Conservation (phyloP, 139 green algal genomes). For the Micractinium conductrix region DNA sequence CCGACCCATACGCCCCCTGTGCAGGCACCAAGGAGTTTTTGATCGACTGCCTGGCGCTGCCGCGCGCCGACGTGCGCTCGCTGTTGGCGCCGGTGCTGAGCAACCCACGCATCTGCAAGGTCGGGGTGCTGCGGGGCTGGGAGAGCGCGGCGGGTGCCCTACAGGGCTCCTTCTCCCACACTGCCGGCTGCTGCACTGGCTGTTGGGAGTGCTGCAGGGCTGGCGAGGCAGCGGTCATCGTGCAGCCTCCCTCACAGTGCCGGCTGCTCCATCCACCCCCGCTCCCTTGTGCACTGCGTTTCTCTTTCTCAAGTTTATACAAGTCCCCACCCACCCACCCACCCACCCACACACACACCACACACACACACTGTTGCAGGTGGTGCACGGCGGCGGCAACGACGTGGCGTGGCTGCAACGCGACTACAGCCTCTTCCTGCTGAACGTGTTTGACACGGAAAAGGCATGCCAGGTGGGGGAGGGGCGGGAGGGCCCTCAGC, state of each 20-base stretch:
- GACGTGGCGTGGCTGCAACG: conserved; percentile 88
- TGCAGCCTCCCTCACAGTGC: no score
- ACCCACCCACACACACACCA: no score
- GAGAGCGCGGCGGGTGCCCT: neutral
- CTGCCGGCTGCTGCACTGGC: neutral
- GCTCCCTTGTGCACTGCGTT: no score
- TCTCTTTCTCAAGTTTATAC: no score
- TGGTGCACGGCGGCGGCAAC: conserved; percentile 82
- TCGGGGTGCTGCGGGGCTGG: neutral
- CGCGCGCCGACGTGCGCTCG: neutral
- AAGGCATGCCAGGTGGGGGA: conserved; percentile 63
- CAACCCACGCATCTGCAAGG: conserved; percentile 67
- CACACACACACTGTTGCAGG: no score
- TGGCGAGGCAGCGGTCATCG: no score
- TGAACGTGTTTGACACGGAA: conserved; percentile 88
- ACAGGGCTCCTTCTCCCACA: neutral
- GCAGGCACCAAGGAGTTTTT: conserved; percentile 67
- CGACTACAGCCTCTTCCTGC: conserved; percentile 71
- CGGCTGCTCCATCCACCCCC: no score
- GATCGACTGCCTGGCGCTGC: conserved; percentile 72
- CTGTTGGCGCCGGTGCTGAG: conserved; percentile 62
- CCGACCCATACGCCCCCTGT: no score
- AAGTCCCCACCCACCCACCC: no score
- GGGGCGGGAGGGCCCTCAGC: neutral
- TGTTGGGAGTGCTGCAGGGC: no score